Conservation (phyloP, 345 rosid species). For the Hibiscus tridactylites region DNA sequence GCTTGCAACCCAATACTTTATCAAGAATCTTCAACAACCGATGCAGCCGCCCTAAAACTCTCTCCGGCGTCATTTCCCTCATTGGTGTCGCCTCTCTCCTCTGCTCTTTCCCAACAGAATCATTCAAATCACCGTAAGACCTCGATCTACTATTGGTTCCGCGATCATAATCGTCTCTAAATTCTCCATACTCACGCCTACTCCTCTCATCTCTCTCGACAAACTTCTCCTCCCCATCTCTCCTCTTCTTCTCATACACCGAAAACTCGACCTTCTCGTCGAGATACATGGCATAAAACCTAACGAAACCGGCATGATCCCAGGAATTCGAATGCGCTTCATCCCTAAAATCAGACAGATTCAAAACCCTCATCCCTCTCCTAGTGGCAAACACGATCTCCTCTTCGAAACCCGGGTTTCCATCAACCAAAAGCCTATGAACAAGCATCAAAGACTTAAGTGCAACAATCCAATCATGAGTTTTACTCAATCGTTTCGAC, state of each 20-base stretch:
- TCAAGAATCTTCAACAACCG: conserved; percentile 62
- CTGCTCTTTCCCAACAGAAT: conserved; percentile 33
- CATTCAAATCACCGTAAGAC: conserved; percentile 74
- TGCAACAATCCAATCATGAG: conserved; percentile 93
- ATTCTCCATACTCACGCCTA: conserved; percentile 30
- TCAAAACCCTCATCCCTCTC: not conserved
- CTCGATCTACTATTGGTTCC: conserved; percentile 51
- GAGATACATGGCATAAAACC: conserved; percentile 64
- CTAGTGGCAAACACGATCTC: not conserved
- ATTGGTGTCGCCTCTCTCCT: conserved; percentile 42
- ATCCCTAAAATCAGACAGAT: not conserved
- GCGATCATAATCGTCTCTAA: conserved; percentile 25
- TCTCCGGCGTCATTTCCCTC: conserved; percentile 72
- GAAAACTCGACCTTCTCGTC: conserved; percentile 65
- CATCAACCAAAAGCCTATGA: conserved; percentile 65
- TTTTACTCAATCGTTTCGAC: conserved; percentile 65
- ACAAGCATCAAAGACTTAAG: conserved; percentile 64
- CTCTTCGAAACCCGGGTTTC: conserved; percentile 56
- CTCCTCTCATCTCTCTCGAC: conserved; percentile 33
- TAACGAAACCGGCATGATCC: conserved; percentile 83
- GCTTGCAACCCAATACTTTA: conserved; percentile 63
- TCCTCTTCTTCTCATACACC: conserved; percentile 46
- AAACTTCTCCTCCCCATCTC: conserved; percentile 29
- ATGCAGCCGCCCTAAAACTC: conserved; percentile 61
- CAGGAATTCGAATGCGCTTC: conserved; percentile 81